Conservation (phyloP, 108 stramenopile genomes). For the Nitzschia sp. region DNA sequence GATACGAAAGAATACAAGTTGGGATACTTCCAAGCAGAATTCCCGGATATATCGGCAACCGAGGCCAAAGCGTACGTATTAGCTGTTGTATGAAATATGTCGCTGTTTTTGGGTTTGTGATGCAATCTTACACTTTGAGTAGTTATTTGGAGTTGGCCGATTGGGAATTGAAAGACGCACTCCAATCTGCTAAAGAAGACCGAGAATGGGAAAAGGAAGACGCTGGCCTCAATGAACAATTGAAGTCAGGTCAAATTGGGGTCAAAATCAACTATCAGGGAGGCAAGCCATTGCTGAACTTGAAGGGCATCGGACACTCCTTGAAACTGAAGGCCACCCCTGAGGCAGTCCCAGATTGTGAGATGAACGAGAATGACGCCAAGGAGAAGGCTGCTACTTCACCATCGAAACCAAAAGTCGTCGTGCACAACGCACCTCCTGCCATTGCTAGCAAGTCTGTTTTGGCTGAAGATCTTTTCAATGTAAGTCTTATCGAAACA, state of each 20-base stretch:
- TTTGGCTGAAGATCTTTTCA: slow-evolving; percentile 42
- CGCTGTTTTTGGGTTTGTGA: not conserved
- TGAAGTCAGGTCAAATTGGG: slow-evolving; percentile 41
- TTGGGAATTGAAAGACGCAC: slow-evolving; percentile 78
- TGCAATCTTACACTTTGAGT: not conserved
- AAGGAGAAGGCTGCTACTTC: not conserved
- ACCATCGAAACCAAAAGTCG: slow-evolving; percentile 16
- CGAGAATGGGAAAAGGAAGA: slow-evolving; percentile 61
- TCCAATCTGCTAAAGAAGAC: slow-evolving; percentile 70
- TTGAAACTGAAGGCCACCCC: not conserved
- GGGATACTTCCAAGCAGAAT: slow-evolving; percentile 71
- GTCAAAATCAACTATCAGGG: slow-evolving; percentile 31
- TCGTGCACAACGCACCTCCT: slow-evolving; percentile 24
- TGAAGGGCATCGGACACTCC: slow-evolving; percentile 27
- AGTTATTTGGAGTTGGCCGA: slow-evolving; percentile 72
- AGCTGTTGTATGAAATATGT: slow-evolving; percentile 27
- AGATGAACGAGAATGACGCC: not conserved
- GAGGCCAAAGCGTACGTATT: slow-evolving; percentile 71
- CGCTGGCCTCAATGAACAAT: slow-evolving; percentile 10
- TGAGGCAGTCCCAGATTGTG: not conserved
- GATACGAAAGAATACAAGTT: slow-evolving; percentile 80
- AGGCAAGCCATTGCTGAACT: slow-evolving; percentile 25
- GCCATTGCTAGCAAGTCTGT: slow-evolving; percentile 49
- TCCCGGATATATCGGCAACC: slow-evolving; percentile 47
- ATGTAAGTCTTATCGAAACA: slow-evolving; percentile 17